Conservation (phyloP, 371 early-diverging fungal species). For the Lichtheimia ramosa region DNA sequence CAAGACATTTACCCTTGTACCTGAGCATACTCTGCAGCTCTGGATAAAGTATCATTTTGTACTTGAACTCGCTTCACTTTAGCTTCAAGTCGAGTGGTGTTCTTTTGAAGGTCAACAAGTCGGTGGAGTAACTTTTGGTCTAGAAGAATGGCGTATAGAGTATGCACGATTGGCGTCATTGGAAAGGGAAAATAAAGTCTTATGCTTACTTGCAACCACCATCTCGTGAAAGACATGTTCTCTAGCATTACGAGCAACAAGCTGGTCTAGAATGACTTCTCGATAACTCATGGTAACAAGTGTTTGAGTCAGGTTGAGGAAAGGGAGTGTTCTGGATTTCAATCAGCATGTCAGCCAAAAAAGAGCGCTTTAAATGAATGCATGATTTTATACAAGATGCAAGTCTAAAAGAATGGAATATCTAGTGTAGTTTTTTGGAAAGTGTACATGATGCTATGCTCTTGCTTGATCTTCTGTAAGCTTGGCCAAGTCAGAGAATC, state of each 20-base stretch:
- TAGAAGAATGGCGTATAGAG: neutral
- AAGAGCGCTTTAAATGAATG: too few relatives aligned
- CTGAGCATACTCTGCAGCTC: slow-evolving; percentile 5
- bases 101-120: slow-evolving; percentile 23
- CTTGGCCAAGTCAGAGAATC: slow-evolving; percentile 48
- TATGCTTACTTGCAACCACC: slow-evolving; percentile 23
- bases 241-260: slow-evolving; percentile 17
- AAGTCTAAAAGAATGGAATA: too few relatives aligned
- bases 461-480: too few relatives aligned
- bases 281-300: slow-evolving; percentile 2
- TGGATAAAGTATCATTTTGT: slow-evolving; percentile 5
- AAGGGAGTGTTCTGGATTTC: too few relatives aligned
- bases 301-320: too few relatives aligned
- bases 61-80: slow-evolving; percentile 1
- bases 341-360: too few relatives aligned
- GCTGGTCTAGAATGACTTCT: slow-evolving; percentile 11
- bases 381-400: too few relatives aligned
- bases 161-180: neutral
- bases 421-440: too few relatives aligned
- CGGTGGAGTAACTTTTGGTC: slow-evolving; percentile 31
- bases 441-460: too few relatives aligned
- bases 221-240: slow-evolving; percentile 30
- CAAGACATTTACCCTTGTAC: slow-evolving; percentile 9
- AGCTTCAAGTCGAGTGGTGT: slow-evolving; percentile 15
- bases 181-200: neutral